Evolutionary conservation across 257 asterid species (phyloP).

Genomic region (Rubia yunnanensis): DNA sequence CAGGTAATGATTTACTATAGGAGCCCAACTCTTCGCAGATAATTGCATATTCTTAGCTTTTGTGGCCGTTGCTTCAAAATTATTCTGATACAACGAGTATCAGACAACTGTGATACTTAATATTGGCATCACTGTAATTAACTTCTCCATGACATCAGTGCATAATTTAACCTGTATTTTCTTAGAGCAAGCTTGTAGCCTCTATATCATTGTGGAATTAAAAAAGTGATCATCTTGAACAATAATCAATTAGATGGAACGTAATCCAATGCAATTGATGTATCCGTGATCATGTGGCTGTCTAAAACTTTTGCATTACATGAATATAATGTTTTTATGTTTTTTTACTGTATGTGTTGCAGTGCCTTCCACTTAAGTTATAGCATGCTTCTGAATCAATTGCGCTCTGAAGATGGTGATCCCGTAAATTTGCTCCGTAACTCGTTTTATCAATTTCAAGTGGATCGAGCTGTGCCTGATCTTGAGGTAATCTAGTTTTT

Average conservation of each 20-base stretch:
- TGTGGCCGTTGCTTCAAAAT: background rate
- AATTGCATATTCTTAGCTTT: background rate
- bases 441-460: conserved; percentile 93
- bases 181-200: background rate
- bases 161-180: background rate
- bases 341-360: conserved; percentile 17
- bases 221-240: background rate
- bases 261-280: background rate
- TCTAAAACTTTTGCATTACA: background rate
- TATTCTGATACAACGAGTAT: background rate
- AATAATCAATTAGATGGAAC: background rate
- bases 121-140: background rate
- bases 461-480: conserved; percentile 89
- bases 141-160: background rate
- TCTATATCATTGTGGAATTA: background rate
- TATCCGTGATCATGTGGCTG: background rate
- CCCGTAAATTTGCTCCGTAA: conserved; percentile 91
- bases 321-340: conserved; percentile 3
- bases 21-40: background rate
- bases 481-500: conserved; percentile 55
- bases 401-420: conserved; percentile 90
- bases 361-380: conserved; percentile 98
- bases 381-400: conserved; percentile 93
- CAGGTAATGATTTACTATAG: conserved; percentile 37
- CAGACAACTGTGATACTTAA: background rate